These are phyloP conservation scores for Zymoseptoria pseudotritici DNA, from an alignment of 2,329 filamentous ascomycete species.

Conservation along the genomic window DNA sequence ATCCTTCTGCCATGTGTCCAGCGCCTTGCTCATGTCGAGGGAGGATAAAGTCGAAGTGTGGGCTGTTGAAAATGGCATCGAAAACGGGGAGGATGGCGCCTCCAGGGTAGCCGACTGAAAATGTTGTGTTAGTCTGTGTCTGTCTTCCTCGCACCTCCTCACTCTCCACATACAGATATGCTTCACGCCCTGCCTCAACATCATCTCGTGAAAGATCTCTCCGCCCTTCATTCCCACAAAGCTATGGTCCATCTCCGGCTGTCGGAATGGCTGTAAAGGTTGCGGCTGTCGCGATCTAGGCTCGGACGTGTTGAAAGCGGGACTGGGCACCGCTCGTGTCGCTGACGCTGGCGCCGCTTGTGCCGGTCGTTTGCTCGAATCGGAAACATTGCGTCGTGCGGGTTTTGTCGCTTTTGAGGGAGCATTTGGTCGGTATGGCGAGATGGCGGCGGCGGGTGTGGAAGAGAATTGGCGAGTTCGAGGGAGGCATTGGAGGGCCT, in stretches of 20 bases:
- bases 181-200: slow-evolving; percentile 85
- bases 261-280: slow-evolving; percentile 40
- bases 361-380: slow-evolving; percentile 38
- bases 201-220: slow-evolving; percentile 99
- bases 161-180: slow-evolving; percentile 71
- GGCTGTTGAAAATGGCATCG: slow-evolving; percentile 97
- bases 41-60: slow-evolving; percentile 92
- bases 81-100: slow-evolving; percentile 96
- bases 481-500: slow-evolving; percentile 33
- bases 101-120: slow-evolving; percentile 65
- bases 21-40: slow-evolving; percentile 96
- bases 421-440: slow-evolving; percentile 32
- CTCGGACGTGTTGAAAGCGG: slow-evolving; percentile 44
- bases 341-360: slow-evolving; percentile 33
- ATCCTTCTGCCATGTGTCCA: slow-evolving; percentile 97
- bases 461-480: slow-evolving; percentile 39
- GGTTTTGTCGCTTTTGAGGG: slow-evolving; percentile 9
- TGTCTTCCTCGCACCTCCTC: slow-evolving; percentile 1
- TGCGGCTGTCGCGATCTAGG: slow-evolving; percentile 34
- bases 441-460: slow-evolving; percentile 35
- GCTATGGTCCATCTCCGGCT: slow-evolving; percentile 47
- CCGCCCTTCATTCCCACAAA: slow-evolving; percentile 94
- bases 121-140: slow-evolving; percentile 11
- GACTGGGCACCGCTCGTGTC: slow-evolving; percentile 36
- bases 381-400: slow-evolving; percentile 30